Conservation (phyloP, 2,329 filamentous ascomycete genomes). For the Penicillium sp. region DNA sequence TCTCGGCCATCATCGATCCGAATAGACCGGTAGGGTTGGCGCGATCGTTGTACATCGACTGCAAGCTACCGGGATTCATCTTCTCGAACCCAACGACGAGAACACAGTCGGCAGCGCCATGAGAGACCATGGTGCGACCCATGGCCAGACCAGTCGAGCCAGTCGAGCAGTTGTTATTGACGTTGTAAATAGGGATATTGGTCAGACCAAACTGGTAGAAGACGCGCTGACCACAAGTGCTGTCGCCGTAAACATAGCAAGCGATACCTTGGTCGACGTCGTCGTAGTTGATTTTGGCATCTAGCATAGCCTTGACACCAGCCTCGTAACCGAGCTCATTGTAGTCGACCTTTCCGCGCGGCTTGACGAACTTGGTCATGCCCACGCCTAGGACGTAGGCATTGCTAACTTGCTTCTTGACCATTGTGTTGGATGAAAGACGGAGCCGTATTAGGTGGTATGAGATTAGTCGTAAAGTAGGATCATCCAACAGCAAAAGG, state of each 20-base stretch:
- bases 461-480: background rate
- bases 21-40: slow-evolving; percentile 72
- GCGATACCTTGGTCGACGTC: slow-evolving; percentile 91
- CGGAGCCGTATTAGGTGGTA: background rate
- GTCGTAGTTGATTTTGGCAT: slow-evolving; percentile 83
- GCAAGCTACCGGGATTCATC: slow-evolving; percentile 89
- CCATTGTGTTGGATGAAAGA: slow-evolving; percentile 40
- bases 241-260: slow-evolving; percentile 98
- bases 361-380: slow-evolving; percentile 99
- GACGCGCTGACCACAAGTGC: slow-evolving; percentile 88
- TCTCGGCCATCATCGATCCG: slow-evolving; percentile 73
- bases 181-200: slow-evolving; percentile 91
- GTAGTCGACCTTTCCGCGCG: slow-evolving; percentile 88
- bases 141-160: slow-evolving; percentile 87
- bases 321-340: slow-evolving; percentile 91
- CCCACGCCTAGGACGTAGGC: slow-evolving; percentile 93
- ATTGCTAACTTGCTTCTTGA: slow-evolving; percentile 49
- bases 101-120: slow-evolving; percentile 80
- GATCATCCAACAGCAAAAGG: background rate
- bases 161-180: slow-evolving; percentile 98
- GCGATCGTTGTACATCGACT: slow-evolving; percentile 79
- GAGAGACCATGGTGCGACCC: slow-evolving; percentile 71
- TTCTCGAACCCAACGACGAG: slow-evolving; percentile 96
- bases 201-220: slow-evolving; percentile 99
- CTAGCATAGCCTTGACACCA: slow-evolving; percentile 76